Evolutionary conservation across 176 grass and related monocot genomes (phyloP), one percentile per base, ranked within the genome.

Genomic region (Neostapfia colusana): DNA sequence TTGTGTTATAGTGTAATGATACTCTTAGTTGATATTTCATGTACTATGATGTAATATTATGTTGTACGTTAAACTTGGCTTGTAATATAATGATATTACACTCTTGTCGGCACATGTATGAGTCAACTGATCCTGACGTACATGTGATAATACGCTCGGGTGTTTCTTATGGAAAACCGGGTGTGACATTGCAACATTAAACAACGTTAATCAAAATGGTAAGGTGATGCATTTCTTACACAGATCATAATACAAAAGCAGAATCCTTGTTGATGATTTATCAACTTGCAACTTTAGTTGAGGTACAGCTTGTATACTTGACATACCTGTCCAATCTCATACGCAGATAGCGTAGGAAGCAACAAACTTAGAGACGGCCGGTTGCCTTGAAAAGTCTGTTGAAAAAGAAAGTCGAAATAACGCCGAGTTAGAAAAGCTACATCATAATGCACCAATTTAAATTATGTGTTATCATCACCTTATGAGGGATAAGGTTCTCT

Each of bases 361-460:
- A 61, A 78, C 46, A 95, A 72, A 84, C 95, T 99, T 61, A 99
- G 83, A 2, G 95, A 99, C 80, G 95, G 95, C 2, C 92, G 73
- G 56, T 99, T 99, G 41, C 92, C 95, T 77, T 88, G 64, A 48
- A 99, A 99, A 44, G 92, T 99, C 95, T 99, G 76, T 72, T 39
- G 51, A 73, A 58, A 81, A 85, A 43, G 77, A 55, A 24, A 57
- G 10, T 12, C 59, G 8, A 46, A 48, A 79, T 1, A 23, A 50
- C 41, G 54, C 7, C 43, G 12, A 25, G 51, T 84, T 17, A 84
- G 56, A 70, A 72, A 66, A 85, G 40, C 14, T 41, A 81, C 27
- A 84, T 40, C 44, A 70, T 62, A 63, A 67, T 27, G 69, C 27
- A 62, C 21, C 35, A 20, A 8, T 61, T 43, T 21, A 50, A 18